Conservation (phyloP, 257 asterid species). For the Knoxia roxburghii region DNA sequence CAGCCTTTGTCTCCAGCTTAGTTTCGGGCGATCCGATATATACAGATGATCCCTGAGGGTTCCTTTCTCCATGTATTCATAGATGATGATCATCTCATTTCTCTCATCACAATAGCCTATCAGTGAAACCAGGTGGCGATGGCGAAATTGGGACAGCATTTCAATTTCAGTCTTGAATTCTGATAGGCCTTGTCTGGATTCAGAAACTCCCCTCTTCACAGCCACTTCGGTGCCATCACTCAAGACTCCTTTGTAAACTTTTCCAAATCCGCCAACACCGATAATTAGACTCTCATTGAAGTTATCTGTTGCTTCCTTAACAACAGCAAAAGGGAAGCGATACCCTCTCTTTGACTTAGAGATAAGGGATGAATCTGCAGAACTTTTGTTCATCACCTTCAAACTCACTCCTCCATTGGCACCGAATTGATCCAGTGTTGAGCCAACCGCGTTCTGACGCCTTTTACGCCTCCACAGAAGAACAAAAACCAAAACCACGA, state of each 20-base stretch:
- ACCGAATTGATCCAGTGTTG: slow-evolving; percentile 15
- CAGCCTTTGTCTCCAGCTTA: slow-evolving; percentile 35
- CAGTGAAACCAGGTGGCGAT: slow-evolving; percentile 41
- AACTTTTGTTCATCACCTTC: slow-evolving; percentile 4
- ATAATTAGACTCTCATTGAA: slow-evolving; percentile 29
- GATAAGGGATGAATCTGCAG: slow-evolving; percentile 14
- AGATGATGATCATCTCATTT: slow-evolving; percentile 39
- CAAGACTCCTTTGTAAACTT: slow-evolving; percentile 34
- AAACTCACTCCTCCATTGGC: slow-evolving; percentile 10
- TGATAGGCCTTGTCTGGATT: slow-evolving; percentile 29
- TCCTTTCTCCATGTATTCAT: slow-evolving; percentile 45
- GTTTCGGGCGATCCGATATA: slow-evolving; percentile 23
- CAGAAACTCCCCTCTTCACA: slow-evolving; percentile 32
- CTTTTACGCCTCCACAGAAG: slow-evolving; percentile 20
- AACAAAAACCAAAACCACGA: slow-evolving; percentile 17
- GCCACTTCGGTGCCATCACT: slow-evolving; percentile 35
- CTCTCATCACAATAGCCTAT: slow-evolving; percentile 37
- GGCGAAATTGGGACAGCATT: slow-evolving; percentile 38
- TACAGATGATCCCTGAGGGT: slow-evolving; percentile 31
- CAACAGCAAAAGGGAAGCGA: slow-evolving; percentile 32
- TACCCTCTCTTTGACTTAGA: slow-evolving; percentile 29
- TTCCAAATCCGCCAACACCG: slow-evolving; percentile 46
- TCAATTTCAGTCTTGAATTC: slow-evolving; percentile 40
- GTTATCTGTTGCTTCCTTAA: slow-evolving; percentile 34
- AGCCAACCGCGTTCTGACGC: slow-evolving; percentile 11